Conservation (phyloP, 495 filamentous ascomycete species). For the Geopyxis carbonaria region DNA sequence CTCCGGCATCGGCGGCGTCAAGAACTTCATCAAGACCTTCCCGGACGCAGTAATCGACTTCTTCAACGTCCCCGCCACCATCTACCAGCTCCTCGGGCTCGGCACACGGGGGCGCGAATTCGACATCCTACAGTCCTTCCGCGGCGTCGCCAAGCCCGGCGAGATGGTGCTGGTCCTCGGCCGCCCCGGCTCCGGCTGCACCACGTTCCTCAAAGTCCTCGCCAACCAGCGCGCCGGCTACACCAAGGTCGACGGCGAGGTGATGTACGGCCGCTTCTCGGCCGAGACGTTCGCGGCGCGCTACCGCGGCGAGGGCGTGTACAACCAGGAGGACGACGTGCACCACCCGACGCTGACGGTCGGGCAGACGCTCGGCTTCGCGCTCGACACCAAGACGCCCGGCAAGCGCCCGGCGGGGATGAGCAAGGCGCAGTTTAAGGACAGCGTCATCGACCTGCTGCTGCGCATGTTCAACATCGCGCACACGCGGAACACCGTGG, state of each 20-base stretch:
- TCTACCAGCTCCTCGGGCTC: slow-evolving; percentile 17
- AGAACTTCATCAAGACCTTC: slow-evolving; percentile 67
- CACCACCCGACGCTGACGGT: slow-evolving; percentile 73
- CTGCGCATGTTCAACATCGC: slow-evolving; percentile 62
- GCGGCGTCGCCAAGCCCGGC: slow-evolving; percentile 55
- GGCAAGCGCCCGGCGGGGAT: slow-evolving; percentile 43
- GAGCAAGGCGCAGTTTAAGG: slow-evolving; percentile 39
- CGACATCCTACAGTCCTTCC: slow-evolving; percentile 61
- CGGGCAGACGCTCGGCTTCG: slow-evolving; percentile 61
- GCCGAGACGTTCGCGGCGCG: slow-evolving; percentile 45
- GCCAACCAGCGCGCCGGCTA: slow-evolving; percentile 54
- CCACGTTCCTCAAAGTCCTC: slow-evolving; percentile 64
- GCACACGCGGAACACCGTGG: slow-evolving; percentile 62
- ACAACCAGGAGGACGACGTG: slow-evolving; percentile 62
- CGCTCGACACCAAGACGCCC: slow-evolving; percentile 51
- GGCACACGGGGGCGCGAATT: slow-evolving; percentile 38
- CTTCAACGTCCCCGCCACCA: slow-evolving; percentile 34
- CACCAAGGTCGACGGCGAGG: slow-evolving; percentile 56
- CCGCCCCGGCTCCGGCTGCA: slow-evolving; percentile 56
- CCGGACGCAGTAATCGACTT: slow-evolving; percentile 65
- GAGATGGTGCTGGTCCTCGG: slow-evolving; percentile 72
- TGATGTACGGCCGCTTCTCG: slow-evolving; percentile 52
- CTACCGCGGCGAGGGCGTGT: slow-evolving; percentile 66
- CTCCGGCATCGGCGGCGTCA: slow-evolving; percentile 55
- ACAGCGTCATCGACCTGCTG: slow-evolving; percentile 53